Percentiles rank a stretch among this genome's conserved stretches.
These are phyloP conservation scores for Solanum arcanum DNA, from an alignment of 257 asterid genomes.

Conservation along the genomic window DNA sequence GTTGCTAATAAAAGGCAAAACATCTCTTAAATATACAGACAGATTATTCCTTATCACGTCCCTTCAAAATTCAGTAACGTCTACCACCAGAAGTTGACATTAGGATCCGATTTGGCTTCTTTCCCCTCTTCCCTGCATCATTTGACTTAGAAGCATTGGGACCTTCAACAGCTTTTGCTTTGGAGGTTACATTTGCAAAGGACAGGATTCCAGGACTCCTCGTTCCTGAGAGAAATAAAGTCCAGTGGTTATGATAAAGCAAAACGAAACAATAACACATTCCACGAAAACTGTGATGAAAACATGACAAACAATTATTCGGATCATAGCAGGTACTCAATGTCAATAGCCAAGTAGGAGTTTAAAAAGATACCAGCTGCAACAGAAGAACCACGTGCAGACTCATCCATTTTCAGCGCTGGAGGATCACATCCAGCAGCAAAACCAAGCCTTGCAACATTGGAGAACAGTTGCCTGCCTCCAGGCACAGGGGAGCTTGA, in stretches of 20 bases:
- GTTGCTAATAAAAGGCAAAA: neutral
- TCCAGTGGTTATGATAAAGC: neutral
- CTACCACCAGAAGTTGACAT: slow-evolving; percentile 85
- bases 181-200: slow-evolving; percentile 59
- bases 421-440: slow-evolving; percentile 93
- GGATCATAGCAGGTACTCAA: neutral
- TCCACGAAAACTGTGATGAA: neutral
- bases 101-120: slow-evolving; percentile 56
- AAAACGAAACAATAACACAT: neutral
- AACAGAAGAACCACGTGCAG: slow-evolving; percentile 21
- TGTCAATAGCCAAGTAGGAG: neutral
- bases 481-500: slow-evolving; percentile 43
- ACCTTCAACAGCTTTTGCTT: slow-evolving; percentile 37
- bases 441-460: slow-evolving; percentile 86
- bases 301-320: neutral
- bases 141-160: slow-evolving; percentile 17
- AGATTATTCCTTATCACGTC: neutral
- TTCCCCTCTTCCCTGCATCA: slow-evolving; percentile 65
- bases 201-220: slow-evolving; percentile 28
- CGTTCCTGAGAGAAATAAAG: slow-evolving; percentile 19
- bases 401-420: slow-evolving; percentile 28
- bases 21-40: neutral
- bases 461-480: slow-evolving; percentile 58
- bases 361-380: slow-evolving; percentile 22
- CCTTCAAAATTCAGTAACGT: slow-evolving; percentile 38